Base-by-base conservation (phyloP, 306 rosid species). In the Lagenaria siceraria region DNA sequence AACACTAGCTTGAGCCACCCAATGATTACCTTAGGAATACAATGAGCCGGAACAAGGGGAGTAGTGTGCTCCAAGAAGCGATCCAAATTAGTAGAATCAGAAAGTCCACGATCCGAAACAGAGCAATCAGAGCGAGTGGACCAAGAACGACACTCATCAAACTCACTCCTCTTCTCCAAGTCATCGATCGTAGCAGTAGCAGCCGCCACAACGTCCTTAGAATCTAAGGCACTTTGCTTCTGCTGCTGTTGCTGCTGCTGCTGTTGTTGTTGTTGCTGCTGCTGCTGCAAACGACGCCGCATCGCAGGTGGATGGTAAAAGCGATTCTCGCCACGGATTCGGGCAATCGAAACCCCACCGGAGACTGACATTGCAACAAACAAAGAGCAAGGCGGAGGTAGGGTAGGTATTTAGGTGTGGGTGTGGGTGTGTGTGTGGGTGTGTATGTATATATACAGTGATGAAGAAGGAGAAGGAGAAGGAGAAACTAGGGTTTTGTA, bases 241-340 rank as follows among this genome's bases (percentile, higher is more conserved):
- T 55, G 85, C 38, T 80, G 80, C 3, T 62, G 42, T 4, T 62
- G 65, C 0, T 81, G 76, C 55, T 81, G 43, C 25, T 80, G 77
- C 40, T 80, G 78, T 18, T 59, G 65, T 0, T 56, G 36, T 2
- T 60, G 66, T 79, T 81, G 42, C 46, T 80, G 77, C 59, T 80
- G 78, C 33, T 76, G 74, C 71, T 71, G 93, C 78, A 82, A 86
- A 19, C 87, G 85, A 31, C 90, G 92, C 13, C 98, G 90, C 68
- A 91, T 74, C 77, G 95, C 87, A 60, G 97, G 98, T 15, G 98
- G 98, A 54, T 90, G 87, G 77, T 91, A 91, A 80, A 91, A 93
- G 27, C 95, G 95, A 78, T 89, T 86, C 22, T 87, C 97, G 6
- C 97, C 92, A 17, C 97, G 96, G 78, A 46, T 78, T 81, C 89